Percentiles rank a stretch among this genome's conserved stretches.
Evolutionary conservation across 441 rosid species (phyloP).

Genomic region (Brassica hybrid): DNA sequence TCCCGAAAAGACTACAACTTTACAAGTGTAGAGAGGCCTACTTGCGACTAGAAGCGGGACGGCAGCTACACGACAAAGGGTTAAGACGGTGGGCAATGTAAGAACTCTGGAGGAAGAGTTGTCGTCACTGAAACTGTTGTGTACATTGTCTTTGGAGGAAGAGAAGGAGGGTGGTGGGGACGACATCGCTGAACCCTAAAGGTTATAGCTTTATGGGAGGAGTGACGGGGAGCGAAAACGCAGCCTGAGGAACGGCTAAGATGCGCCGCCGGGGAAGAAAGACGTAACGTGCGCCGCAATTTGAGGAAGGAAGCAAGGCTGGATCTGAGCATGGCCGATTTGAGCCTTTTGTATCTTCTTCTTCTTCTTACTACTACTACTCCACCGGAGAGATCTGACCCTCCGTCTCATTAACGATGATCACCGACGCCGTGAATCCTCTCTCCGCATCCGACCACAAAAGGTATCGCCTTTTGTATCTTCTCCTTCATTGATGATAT

Average conservation of each 20-base stretch:
- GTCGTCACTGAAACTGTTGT: constrained; percentile 25
- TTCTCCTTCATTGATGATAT: background rate
- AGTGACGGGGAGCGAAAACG: too few relatives aligned
- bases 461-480: constrained; percentile 48
- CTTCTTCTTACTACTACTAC: too few relatives aligned
- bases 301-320: constrained; percentile 36
- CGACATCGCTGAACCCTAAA: too few relatives aligned
- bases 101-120: constrained; percentile 53
- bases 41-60: constrained; percentile 79
- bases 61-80: constrained; percentile 75
- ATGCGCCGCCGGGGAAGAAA: constrained; percentile 37
- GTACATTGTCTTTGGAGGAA: constrained; percentile 44
- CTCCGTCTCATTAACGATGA: constrained; percentile 44
- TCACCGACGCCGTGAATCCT: constrained; percentile 44
- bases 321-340: constrained; percentile 42
- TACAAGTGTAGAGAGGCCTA: background rate
- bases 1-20: too few relatives aligned
- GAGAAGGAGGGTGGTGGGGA: constrained; percentile 41
- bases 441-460: constrained; percentile 66
- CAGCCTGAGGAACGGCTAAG: constrained; percentile 34
- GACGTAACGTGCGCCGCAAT: constrained; percentile 51
- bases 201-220: constrained; percentile 27
- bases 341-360: too few relatives aligned
- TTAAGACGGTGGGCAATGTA: constrained; percentile 44
- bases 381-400: constrained; percentile 18